Base-by-base conservation (phyloP, 2,329 filamentous ascomycete species). In the Beauveria australis region DNA sequence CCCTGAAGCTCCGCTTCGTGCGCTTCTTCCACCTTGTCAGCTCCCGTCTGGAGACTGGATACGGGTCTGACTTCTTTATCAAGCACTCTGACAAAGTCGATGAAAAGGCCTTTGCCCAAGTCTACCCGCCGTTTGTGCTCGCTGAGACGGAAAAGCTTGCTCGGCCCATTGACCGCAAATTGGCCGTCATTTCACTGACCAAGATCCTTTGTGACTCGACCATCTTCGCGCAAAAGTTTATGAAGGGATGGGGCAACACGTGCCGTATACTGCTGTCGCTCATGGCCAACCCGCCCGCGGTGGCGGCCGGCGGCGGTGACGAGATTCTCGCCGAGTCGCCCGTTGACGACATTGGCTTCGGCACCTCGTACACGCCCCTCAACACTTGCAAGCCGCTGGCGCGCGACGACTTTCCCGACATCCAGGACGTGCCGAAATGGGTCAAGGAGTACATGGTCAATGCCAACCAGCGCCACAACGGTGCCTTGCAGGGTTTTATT, bases 21-120 rank as follows among this genome's bases (percentile, higher is more conserved):
- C 88, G 92, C 40, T 95, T 99, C 79, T 99, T 95, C 73, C 93
- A 99, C 74, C 86, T 97, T 64, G 83, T 97, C 59, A 91, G 90
- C 33, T 90, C 92, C 19, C 82, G 85, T 46, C 72, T 89, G 40
- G 88, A 94, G 64, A 84, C 85, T 66, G 91, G 92, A n/a, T 85
- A 94, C 61, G 94, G 93, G 53, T 84, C 92, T 8, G 94, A 99
- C 74, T 96, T 91, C 77, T 94, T 97, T 76, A 89, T 97, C 75
- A 82, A 82, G 65, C 83, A 91, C 64, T 87, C 90, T n/a, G 89
- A 97, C 70, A 80, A 85, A 64, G 81, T 97, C 33, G 92, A 97
- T 73, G 78, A 83, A 28, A 85, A 85, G 55, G 82, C 94, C 47
- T 97, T 97, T 73, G 87, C 86, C 19, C 87, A 88, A 33, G 84